A percentile compares a stretch with the other conserved stretches of the same genome.
Conservation (phyloP, 2,329 filamentous ascomycete species). For the Beauveria bassiana region DNA sequence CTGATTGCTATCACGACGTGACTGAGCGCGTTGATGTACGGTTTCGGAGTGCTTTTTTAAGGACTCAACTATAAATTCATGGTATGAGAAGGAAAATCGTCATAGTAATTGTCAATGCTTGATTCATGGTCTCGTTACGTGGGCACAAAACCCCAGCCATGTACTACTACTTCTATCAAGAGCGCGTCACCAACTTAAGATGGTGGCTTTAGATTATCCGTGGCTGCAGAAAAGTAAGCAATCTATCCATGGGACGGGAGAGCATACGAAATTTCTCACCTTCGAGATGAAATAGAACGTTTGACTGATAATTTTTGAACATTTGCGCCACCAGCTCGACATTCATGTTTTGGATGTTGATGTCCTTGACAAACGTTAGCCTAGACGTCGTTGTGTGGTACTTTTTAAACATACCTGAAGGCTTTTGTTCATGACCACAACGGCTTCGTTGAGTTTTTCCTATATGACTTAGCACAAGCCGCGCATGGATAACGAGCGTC, state of each 20-base stretch:
- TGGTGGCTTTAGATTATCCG: constrained; percentile 75
- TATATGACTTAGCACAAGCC: constrained; percentile 28
- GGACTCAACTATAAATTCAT: neutral
- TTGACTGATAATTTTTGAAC: constrained; percentile 99
- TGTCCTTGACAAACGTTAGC: constrained; percentile 53
- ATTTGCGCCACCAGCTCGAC: constrained; percentile 96
- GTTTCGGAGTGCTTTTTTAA: neutral
- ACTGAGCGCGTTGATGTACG: neutral
- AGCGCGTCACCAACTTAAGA: constrained; percentile 35
- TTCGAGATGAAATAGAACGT: constrained; percentile 94
- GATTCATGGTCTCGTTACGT: constrained; percentile 1
- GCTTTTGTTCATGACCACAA: constrained; percentile 86
- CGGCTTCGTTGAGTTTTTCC: constrained; percentile 96
- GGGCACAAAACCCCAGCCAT: neutral
- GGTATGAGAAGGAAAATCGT: neutral
- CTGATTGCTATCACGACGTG: neutral
- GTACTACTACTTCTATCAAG: neutral
- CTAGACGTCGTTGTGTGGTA: no score
- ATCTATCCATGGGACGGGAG: neutral
- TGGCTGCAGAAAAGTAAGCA: constrained; percentile 46
- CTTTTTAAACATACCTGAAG: constrained; percentile 55
- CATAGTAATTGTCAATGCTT: neutral
- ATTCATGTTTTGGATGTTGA: constrained; percentile 98
- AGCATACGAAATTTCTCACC: constrained; percentile 43
- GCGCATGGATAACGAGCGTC: neutral